Evolutionary conservation across 129 eudicot genomes (phyloP).

Genomic region (Flaveria trinervia): DNA sequence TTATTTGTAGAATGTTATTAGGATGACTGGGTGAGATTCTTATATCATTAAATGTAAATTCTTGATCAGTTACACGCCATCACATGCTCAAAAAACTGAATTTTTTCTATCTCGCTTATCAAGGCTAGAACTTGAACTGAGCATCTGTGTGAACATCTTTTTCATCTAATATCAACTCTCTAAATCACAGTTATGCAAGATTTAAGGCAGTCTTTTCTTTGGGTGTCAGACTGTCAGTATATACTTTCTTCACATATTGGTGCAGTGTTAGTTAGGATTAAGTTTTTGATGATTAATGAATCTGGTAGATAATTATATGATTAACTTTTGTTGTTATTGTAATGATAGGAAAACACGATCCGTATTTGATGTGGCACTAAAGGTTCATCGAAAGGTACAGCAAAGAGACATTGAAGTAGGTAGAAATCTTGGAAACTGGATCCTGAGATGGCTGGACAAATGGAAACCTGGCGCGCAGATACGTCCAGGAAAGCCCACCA

Average conservation of each 20-base stretch:
- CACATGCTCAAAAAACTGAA: too few species aligned
- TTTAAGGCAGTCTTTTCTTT: conserved; percentile 7
- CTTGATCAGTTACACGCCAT: too few species aligned
- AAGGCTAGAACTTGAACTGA: too few species aligned
- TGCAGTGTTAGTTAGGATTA: background rate
- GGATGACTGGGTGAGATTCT: too few species aligned
- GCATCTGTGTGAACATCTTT: too few species aligned
- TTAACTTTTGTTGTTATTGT: conserved; percentile 4
- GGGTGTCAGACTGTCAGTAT: background rate
- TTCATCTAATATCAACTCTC: too few species aligned
- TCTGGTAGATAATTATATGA: background rate
- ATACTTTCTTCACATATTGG: background rate
- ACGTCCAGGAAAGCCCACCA: conserved; percentile 45
- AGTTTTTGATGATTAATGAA: background rate
- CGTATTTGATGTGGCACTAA: conserved; percentile 68
- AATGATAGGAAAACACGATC: conserved; percentile 63
- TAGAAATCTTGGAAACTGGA: conserved; percentile 74
- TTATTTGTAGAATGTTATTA: too few species aligned
- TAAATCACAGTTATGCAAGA: conserved; percentile 16
- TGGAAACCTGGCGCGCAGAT: conserved; percentile 80
- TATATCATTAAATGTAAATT: too few species aligned
- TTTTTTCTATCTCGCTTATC: too few species aligned
- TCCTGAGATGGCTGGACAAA: conserved; percentile 82
- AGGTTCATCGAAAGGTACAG: conserved; percentile 70
- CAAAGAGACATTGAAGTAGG: conserved; percentile 91